Base-by-base conservation (phyloP, 441 rosid species). In the Cnidoscolus chayamansa region DNA sequence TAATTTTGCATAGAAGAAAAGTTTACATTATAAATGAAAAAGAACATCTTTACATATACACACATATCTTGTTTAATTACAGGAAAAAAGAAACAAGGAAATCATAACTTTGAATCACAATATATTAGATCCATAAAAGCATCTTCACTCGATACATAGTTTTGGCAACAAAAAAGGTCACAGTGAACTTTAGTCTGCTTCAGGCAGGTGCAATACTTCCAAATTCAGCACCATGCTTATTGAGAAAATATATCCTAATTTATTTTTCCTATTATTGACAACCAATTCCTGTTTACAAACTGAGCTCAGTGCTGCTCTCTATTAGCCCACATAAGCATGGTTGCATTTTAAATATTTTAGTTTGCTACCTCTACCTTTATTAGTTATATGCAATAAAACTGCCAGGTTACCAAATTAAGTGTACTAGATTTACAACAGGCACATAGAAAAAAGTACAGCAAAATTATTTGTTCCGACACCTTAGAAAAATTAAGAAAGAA, bases 221-320 rank as follows among this genome's bases (percentile, higher is more conserved):
- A 25, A 25, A 25, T 25, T 25, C 25, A 25, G 37, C 37, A 35
- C 37, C 37, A 2, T 35, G 37, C 37, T 35, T 3, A 32, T 60
- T 32, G 19, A 2, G 15, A 32, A 32, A 13, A 59, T 31, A 54
- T 32, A 32, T 8, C 45, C 37, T 60, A 35, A 32, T 60, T 32
- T n/a, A 4, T 35, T 54, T 51, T 67, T 68, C 71, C 37, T 37
- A 47, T 65, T n/a, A 47, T 30, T 30, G 2, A 54, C 62, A 32
- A 10, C 45, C 6, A 53, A 16, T 0, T 10, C 32, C 16, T 25
- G 37, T 53, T 54, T 15, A 58, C 30, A 19, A 11, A 20, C 19
- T 19, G 10, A 1, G 37, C 4, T 35, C 37, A 35, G 37, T 35
- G 37, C 37, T 35, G 2, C 37, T 35, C 37, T 35, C 37, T 35